Conservation (phyloP, 2,329 filamentous ascomycete genomes). For the Aspergillus tubingensis region DNA sequence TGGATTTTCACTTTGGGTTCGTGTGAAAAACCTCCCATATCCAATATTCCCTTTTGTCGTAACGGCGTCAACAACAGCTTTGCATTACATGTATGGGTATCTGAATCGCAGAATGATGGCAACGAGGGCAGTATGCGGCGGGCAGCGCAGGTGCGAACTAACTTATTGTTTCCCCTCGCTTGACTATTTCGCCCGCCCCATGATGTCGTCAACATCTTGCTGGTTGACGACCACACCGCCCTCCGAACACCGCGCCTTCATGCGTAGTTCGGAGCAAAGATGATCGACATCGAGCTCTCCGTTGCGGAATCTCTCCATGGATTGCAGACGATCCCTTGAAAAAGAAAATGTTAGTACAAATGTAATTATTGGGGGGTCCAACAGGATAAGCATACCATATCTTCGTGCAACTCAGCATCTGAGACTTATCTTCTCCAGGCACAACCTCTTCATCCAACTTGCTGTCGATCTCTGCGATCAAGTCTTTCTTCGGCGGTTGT, state of each 20-base stretch:
- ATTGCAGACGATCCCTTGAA: constrained; percentile 82
- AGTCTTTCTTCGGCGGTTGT: constrained; percentile 61
- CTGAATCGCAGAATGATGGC: constrained; percentile 11
- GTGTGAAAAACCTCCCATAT: constrained; percentile 1
- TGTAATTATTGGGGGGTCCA: neutral
- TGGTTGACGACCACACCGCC: constrained; percentile 86
- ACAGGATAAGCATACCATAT: constrained; percentile 72
- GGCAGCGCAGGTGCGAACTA: neutral
- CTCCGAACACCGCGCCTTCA: constrained; percentile 92
- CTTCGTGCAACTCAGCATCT: constrained; percentile 81
- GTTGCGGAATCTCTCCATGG: constrained; percentile 80
- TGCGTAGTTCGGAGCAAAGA: constrained; percentile 86
- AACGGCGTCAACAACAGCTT: constrained; percentile 9
- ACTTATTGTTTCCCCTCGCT: neutral
- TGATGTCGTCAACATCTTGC: constrained; percentile 79
- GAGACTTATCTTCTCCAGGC: constrained; percentile 59
- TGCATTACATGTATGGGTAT: constrained; percentile 7
- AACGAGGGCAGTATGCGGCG: neutral
- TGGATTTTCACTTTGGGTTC: neutral
- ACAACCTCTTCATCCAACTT: constrained; percentile 68
- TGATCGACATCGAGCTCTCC: constrained; percentile 93
- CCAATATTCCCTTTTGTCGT: constrained; percentile 2
- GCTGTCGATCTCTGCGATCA: constrained; percentile 75
- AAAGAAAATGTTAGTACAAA: neutral
- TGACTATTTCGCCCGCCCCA: constrained; percentile 50